phyloP scores from a whole-genome alignment of 129 eudicot species.

The Arctium minus region DNA sequence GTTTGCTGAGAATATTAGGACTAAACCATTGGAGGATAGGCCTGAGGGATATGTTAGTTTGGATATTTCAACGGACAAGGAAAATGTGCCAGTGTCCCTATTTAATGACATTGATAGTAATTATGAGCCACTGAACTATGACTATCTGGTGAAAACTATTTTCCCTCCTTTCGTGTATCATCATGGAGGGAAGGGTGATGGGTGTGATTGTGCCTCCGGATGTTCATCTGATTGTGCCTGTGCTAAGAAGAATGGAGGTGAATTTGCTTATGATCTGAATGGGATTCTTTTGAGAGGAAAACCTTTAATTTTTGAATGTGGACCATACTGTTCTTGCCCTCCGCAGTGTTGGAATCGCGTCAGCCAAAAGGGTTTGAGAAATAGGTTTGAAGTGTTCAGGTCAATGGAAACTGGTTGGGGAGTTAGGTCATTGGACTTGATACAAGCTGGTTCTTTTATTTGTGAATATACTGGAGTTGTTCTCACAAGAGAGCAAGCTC shows the following conservation, averaged over 20 bases:
- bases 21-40: constrained; percentile 39
- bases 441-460: constrained; percentile 70
- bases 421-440: constrained; percentile 65
- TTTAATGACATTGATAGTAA: constrained; percentile 62
- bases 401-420: constrained; percentile 81
- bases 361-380: constrained; percentile 57
- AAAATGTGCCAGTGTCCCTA: constrained; percentile 48
- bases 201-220: constrained; percentile 57
- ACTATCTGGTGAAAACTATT: constrained; percentile 45
- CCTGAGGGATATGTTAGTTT: constrained; percentile 54
- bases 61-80: constrained; percentile 55
- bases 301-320: constrained; percentile 62
- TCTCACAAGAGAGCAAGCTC: constrained; percentile 66
- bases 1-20: constrained; percentile 51
- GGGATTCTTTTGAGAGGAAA: constrained; percentile 56
- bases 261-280: constrained; percentile 47
- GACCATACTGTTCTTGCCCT: constrained; percentile 59
- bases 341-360: constrained; percentile 61
- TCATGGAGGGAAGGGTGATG: constrained; percentile 14
- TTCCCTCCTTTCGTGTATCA: constrained; percentile 52
- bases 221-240: constrained; percentile 51
- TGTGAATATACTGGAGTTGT: constrained; percentile 77
- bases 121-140: constrained; percentile 51
- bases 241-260: constrained; percentile 59
- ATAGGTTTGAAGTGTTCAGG: constrained; percentile 61